Conservation (phyloP, 345 rosid species). For the Durio zibethinus region DNA sequence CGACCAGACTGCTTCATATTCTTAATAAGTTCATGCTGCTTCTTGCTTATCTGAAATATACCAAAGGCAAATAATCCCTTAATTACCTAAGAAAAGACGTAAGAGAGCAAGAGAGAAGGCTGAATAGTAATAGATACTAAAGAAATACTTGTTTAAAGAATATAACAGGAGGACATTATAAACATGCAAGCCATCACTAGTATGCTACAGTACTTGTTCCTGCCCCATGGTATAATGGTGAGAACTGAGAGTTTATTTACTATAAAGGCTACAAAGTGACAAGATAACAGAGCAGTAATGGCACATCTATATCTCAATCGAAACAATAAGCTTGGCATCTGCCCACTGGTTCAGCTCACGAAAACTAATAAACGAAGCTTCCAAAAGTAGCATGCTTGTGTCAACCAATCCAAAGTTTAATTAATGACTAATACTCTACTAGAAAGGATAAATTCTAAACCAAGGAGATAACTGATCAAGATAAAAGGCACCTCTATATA, state of each 20-base stretch:
- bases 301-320: background rate
- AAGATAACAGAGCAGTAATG: background rate
- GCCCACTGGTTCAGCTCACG: background rate
- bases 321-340: background rate
- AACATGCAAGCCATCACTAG: background rate
- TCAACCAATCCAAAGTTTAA: background rate
- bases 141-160: background rate
- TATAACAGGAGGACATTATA: background rate
- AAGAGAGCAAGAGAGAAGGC: background rate
- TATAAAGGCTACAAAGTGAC: background rate
- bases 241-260: background rate
- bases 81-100: slow-evolving; percentile 2
- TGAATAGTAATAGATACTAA: background rate
- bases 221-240: background rate
- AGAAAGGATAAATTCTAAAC: background rate
- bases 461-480: slow-evolving; percentile 2
- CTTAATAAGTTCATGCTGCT: slow-evolving; percentile 84
- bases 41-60: slow-evolving; percentile 84
- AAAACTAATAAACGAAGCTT: background rate
- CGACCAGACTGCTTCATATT: slow-evolving; percentile 83
- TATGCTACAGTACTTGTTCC: background rate
- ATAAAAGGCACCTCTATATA: background rate
- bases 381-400: background rate
- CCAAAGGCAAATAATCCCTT: slow-evolving; percentile 17
- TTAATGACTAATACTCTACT: background rate